Conservation (phyloP, 2,329 filamentous ascomycete species). For the Dothiorella sarmentorum region DNA sequence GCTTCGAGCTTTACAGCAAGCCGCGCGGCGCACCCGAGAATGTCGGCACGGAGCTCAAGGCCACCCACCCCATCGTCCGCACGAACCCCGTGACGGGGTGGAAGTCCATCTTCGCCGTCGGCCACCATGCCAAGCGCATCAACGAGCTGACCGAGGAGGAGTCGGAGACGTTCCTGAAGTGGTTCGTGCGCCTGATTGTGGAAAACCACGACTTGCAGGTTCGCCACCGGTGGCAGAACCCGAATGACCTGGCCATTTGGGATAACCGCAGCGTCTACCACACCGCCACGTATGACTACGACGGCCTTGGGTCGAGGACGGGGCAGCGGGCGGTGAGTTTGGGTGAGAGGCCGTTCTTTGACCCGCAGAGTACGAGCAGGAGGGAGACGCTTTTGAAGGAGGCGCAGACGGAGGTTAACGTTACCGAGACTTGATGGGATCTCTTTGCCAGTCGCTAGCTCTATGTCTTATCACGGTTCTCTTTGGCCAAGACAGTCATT, state of each 20-base stretch:
- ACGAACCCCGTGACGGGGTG: conserved; percentile 64
- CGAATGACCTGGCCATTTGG: conserved; percentile 59
- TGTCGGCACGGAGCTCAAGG: conserved; percentile 48
- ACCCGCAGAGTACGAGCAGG: conserved; percentile 48
- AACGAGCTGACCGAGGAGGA: conserved; percentile 47
- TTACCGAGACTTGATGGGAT: background rate
- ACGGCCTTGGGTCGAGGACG: conserved; percentile 48
- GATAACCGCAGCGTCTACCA: conserved; percentile 62
- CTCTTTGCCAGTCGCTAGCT: background rate
- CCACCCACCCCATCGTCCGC: conserved; percentile 55
- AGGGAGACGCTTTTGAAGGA: conserved; percentile 36
- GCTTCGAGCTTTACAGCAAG: conserved; percentile 47
- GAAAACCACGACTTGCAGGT: conserved; percentile 53
- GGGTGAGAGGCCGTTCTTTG: conserved; percentile 54
- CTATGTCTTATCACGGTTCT: no score
- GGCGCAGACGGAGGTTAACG: background rate
- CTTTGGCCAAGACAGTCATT: no score
- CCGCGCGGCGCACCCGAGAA: conserved; percentile 55
- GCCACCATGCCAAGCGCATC: conserved; percentile 50
- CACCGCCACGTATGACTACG: conserved; percentile 61
- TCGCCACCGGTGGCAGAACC: conserved; percentile 48
- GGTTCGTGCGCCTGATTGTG: conserved; percentile 42
- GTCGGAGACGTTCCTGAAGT: conserved; percentile 41
- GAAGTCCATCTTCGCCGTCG: conserved; percentile 52
- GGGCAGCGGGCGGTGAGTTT: conserved; percentile 54